phyloP scores from a whole-genome alignment of 306 rosid genomes.

The Acacia acuminata region DNA sequence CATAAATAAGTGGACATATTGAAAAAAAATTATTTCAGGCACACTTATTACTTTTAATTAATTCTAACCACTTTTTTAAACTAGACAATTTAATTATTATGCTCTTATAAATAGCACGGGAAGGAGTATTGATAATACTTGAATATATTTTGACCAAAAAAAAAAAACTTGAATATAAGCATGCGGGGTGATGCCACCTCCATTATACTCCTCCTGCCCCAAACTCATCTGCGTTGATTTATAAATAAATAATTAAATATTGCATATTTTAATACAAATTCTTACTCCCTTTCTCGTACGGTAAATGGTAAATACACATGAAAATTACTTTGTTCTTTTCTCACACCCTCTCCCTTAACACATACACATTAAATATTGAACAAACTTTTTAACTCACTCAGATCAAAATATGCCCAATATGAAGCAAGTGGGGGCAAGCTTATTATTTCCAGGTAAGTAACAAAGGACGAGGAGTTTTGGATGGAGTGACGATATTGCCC shows the following conservation, averaged over 20 bases:
- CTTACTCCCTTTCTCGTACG: not conserved
- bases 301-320: not conserved
- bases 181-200: no score
- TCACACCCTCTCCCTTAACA: not conserved
- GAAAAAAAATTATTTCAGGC: no score
- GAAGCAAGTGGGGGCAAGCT: not conserved
- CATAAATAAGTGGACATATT: no score
- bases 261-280: not conserved
- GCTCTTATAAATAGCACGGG: no score
- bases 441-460: slow-evolving; percentile 62
- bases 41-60: no score
- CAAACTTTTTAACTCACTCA: not conserved
- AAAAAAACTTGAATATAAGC: no score
- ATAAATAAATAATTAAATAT: not conserved
- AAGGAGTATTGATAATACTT: no score
- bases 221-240: no score
- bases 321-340: not conserved
- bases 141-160: no score
- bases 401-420: not conserved
- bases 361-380: not conserved
- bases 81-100: no score
- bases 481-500: slow-evolving; percentile 59
- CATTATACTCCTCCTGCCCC: no score
- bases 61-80: no score
- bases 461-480: slow-evolving; percentile 52